phyloP scores from a whole-genome alignment of 148 eudicot genomes.

The Silene uniflora region DNA sequence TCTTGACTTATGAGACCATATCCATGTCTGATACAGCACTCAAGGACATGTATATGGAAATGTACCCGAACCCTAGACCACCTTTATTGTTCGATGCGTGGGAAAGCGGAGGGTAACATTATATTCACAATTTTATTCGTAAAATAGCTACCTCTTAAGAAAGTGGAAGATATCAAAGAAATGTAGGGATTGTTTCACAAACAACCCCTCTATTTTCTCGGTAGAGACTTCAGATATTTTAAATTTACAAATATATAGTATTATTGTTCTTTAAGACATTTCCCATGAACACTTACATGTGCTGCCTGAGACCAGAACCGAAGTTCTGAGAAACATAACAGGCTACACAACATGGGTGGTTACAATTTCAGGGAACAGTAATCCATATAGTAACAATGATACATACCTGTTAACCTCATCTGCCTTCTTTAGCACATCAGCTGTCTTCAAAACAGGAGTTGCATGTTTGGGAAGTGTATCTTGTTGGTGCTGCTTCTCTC shows the following conservation, averaged over 20 bases:
- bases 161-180: no score
- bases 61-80: neutral
- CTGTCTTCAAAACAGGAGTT: slow-evolving; percentile 53
- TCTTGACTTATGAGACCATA: neutral
- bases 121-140: neutral
- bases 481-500: slow-evolving; percentile 82
- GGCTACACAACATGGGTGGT: neutral
- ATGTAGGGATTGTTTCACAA: neutral
- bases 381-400: neutral
- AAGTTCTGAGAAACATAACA: no score
- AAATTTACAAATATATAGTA: no score
- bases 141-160: neutral
- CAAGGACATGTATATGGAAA: neutral
- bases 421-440: slow-evolving; percentile 71
- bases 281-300: no score
- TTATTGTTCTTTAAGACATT: no score
- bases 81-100: neutral
- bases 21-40: neutral
- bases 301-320: no score
- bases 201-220: neutral
- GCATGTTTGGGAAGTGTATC: slow-evolving; percentile 74
- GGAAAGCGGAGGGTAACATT: neutral
- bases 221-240: neutral
- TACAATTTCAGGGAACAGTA: neutral
- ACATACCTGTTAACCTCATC: slow-evolving; percentile 80